Percentiles rank a stretch among this genome's conserved stretches.
Conservation (phyloP, 805 yeast species). For the Metschnikowia hibisci region DNA sequence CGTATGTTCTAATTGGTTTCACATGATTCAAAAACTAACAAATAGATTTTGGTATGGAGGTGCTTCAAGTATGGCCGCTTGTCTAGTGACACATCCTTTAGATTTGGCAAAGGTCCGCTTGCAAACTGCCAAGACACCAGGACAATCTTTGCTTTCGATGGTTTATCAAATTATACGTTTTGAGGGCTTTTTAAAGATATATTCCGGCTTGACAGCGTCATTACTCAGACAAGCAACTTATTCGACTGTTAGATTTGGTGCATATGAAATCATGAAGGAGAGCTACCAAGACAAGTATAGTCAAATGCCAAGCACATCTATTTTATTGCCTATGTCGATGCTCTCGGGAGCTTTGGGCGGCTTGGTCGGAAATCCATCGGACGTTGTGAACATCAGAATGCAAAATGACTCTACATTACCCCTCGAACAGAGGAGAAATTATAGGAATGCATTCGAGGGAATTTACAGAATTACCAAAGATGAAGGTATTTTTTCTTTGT, state of each 20-base stretch:
- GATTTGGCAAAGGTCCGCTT: conserved; percentile 84
- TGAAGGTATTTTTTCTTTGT: conserved; percentile 58
- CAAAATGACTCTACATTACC: conserved; percentile 80
- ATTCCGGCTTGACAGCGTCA: conserved; percentile 80
- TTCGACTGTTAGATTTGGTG: conserved; percentile 81
- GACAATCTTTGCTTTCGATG: conserved; percentile 60
- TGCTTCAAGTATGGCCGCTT: conserved; percentile 64
- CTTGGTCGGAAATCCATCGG: conserved; percentile 82
- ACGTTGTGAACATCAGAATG: conserved; percentile 85
- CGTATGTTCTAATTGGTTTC: conserved; percentile 14
- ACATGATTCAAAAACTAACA: conserved; percentile 6
- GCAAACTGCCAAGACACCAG: conserved; percentile 71
- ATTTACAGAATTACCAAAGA: conserved; percentile 52
- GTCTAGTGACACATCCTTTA: conserved; percentile 72
- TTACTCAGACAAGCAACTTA: conserved; percentile 83
- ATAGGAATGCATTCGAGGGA: conserved; percentile 77
- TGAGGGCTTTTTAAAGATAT: conserved; percentile 69
- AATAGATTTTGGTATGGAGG: conserved; percentile 62
- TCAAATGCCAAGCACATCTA: conserved; percentile 50
- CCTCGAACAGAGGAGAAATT: conserved; percentile 60
- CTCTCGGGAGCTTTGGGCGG: conserved; percentile 84
- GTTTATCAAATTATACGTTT: conserved; percentile 52
- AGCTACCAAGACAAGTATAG: conserved; percentile 35
- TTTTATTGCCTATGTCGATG: conserved; percentile 75
- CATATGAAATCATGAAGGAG: conserved; percentile 75